A percentile compares a stretch with the other conserved stretches of the same genome.
Conservation (phyloP, 2,329 filamentous ascomycete species). For the Corinectria fuckeliana region DNA sequence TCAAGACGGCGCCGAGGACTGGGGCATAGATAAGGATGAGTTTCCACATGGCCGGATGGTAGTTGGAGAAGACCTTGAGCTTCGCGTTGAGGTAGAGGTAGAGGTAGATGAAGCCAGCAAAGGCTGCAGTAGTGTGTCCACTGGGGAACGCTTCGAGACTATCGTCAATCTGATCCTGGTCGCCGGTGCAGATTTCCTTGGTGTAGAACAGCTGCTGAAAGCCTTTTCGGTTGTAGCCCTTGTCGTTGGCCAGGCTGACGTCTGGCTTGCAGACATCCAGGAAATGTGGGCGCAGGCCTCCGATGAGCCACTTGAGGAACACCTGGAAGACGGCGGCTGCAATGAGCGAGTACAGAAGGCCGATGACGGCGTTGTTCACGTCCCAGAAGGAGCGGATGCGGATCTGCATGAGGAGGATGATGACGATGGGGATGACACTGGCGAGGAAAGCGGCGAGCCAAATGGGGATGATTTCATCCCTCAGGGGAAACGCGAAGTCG, state of each 20-base stretch:
- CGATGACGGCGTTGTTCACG: conserved; percentile 73
- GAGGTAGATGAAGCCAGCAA: conserved; percentile 73
- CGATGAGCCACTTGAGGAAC: conserved; percentile 77
- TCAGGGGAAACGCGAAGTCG: conserved; percentile 73
- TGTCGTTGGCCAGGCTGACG: conserved; percentile 21
- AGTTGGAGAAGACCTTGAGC: conserved; percentile 76
- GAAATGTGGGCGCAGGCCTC: conserved; percentile 75
- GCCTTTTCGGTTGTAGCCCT: conserved; percentile 57
- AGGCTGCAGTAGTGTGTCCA: conserved; percentile 76
- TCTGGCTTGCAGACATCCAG: conserved; percentile 71
- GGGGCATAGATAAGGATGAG: conserved; percentile 69
- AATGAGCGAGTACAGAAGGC: conserved; percentile 73
- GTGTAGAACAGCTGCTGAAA: conserved; percentile 71
- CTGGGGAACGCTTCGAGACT: conserved; percentile 74
- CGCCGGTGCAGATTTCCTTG: conserved; percentile 72
- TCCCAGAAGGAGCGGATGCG: conserved; percentile 73
- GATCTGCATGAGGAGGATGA: conserved; percentile 71
- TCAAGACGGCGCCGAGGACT: conserved; percentile 70
- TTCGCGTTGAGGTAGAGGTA: conserved; percentile 80
- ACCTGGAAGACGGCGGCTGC: conserved; percentile 78
- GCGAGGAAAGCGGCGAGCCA: conserved; percentile 73
- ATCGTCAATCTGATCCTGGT: conserved; percentile 69
- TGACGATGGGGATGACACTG: conserved; percentile 66
- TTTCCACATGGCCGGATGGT: conserved; percentile 78
- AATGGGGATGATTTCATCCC: conserved; percentile 74